phyloP scores from a whole-genome alignment of 768 basidiomycete species.

The Floccularia luteovirens region DNA sequence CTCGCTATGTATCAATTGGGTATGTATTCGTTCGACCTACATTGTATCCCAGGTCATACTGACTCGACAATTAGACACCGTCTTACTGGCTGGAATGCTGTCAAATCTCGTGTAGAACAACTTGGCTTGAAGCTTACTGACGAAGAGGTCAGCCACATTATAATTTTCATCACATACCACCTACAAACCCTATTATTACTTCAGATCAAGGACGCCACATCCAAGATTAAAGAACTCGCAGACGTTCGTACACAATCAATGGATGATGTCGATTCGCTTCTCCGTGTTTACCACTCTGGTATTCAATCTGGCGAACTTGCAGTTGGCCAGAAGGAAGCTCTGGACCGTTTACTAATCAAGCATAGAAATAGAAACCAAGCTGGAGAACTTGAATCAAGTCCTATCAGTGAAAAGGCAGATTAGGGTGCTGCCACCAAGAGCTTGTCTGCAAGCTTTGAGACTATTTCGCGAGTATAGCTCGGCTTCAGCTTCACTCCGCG shows the following conservation, averaged over 20 bases:
- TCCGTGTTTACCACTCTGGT: constrained; percentile 93
- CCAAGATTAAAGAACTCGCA: constrained; percentile 99
- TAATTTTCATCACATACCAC: constrained; percentile 2
- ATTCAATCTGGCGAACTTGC: constrained; percentile 88
- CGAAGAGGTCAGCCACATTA: constrained; percentile 56
- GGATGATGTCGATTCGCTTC: constrained; percentile 97
- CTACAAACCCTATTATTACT: constrained; percentile 3
- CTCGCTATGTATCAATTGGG: constrained; percentile 97
- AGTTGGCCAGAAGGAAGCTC: constrained; percentile 88
- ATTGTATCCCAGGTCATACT: not conserved
- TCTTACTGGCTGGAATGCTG: constrained; percentile 98
- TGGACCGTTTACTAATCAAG: constrained; percentile 79
- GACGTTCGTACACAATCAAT: constrained; percentile 98
- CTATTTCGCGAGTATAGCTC: not conserved
- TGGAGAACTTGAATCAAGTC: constrained; percentile 16
- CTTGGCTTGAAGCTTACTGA: constrained; percentile 85
- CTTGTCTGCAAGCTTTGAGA: not conserved
- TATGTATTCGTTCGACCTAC: constrained; percentile 26
- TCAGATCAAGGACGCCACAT: constrained; percentile 95
- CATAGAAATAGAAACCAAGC: constrained; percentile 49
- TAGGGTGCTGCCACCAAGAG: constrained; percentile 1
- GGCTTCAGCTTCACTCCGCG: not conserved
- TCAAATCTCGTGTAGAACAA: constrained; percentile 99
- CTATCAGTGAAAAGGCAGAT: constrained; percentile 15
- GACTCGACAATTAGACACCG: constrained; percentile 55